These are phyloP conservation scores for Fusarium gaditjirri DNA, from an alignment of 2,329 filamentous ascomycete species.

Conservation along the genomic window DNA sequence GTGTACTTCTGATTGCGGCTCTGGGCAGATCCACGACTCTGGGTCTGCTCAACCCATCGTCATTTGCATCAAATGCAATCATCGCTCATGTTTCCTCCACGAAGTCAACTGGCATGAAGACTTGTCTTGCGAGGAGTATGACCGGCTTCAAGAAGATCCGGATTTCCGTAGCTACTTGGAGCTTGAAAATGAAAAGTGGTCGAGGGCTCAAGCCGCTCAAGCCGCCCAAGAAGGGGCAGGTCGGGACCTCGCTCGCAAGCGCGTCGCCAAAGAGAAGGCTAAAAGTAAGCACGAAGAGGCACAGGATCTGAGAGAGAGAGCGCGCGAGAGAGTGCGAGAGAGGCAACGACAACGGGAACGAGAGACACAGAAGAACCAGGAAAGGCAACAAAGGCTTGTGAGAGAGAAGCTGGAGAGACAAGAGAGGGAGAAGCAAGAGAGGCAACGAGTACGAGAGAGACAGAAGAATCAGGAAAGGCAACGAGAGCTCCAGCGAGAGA, in stretches of 20 bases:
- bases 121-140: constrained; percentile 56
- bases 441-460: too few species aligned
- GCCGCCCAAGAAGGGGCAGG: constrained; percentile 60
- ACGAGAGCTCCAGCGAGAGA: not conserved
- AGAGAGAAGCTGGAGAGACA: not conserved
- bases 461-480: not conserved
- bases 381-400: not conserved
- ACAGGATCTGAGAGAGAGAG: not conserved
- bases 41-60: constrained; percentile 54
- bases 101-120: constrained; percentile 55
- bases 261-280: constrained; percentile 45
- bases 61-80: constrained; percentile 52
- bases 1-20: constrained; percentile 63
- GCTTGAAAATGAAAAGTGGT: constrained; percentile 47
- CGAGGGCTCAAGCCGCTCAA: constrained; percentile 52
- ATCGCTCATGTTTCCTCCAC: constrained; percentile 57
- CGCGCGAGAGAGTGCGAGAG: not conserved
- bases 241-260: constrained; percentile 47
- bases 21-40: constrained; percentile 62
- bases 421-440: not conserved
- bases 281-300: not conserved
- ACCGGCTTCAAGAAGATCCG: constrained; percentile 52
- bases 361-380: not conserved
- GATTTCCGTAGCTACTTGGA: constrained; percentile 53
- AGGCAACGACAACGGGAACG: not conserved